A percentile compares a stretch with the other conserved stretches of the same genome.
These are phyloP conservation scores for Hirsutella thompsonii DNA, from an alignment of 2,329 filamentous ascomycete species.

Conservation along the genomic window DNA sequence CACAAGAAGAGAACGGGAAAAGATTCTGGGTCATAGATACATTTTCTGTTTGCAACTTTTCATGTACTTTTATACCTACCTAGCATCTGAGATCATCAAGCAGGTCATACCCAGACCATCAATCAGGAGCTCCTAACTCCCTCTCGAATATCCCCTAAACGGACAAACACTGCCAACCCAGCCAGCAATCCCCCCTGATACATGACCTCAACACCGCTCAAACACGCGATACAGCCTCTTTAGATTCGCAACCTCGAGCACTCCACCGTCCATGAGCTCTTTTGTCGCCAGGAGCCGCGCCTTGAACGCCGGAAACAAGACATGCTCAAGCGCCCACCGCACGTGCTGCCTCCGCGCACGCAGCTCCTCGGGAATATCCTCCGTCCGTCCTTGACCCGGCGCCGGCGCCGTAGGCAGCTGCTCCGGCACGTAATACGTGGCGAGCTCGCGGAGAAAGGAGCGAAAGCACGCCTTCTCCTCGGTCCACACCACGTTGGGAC, in stretches of 20 bases:
- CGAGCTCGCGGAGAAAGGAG: conserved; percentile 73
- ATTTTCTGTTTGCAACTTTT: too few relatives aligned
- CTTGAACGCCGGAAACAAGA: conserved; percentile 84
- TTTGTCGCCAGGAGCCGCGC: conserved; percentile 71
- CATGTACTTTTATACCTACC: too few relatives aligned
- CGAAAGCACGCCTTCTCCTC: conserved; percentile 79
- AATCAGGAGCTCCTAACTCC: too few relatives aligned
- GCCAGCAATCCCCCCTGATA: too few relatives aligned
- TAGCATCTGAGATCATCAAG: too few relatives aligned
- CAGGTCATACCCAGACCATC: too few relatives aligned
- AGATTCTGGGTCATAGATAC: too few relatives aligned
- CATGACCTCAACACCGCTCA: conserved; percentile 67
- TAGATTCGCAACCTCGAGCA: conserved; percentile 80
- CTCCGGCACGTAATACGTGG: conserved; percentile 84
- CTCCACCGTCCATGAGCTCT: conserved; percentile 55
- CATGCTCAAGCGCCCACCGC: conserved; percentile 65
- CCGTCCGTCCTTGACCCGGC: conserved; percentile 16
- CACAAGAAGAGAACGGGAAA: too few relatives aligned
- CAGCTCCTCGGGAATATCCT: conserved; percentile 33
- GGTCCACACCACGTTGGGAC: conserved; percentile 78
- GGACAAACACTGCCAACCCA: too few relatives aligned
- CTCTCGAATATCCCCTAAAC: too few relatives aligned
- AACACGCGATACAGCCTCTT: conserved; percentile 92
- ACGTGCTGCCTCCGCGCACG: conserved; percentile 54
- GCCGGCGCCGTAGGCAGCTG: conserved; percentile 47